phyloP scores from a whole-genome alignment of 2,329 filamentous ascomycete species.

The Botrytis galanthina region DNA sequence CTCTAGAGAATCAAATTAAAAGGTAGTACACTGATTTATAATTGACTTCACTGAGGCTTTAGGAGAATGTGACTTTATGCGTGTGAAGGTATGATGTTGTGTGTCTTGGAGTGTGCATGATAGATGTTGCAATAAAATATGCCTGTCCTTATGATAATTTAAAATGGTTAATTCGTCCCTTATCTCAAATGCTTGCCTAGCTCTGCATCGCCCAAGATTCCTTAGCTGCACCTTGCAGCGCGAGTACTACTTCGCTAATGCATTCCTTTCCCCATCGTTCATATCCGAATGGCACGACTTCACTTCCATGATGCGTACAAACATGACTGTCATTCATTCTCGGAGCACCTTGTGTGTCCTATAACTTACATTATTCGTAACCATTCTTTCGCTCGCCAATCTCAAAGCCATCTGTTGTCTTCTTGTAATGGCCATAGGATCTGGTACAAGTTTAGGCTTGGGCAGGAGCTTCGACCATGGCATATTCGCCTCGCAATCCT shows the following conservation, averaged over 20 bases:
- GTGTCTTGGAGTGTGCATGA: not conserved
- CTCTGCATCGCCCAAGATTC: not conserved
- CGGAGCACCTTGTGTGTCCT: not conserved
- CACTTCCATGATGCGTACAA: not conserved
- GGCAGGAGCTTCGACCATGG: slow-evolving; percentile 2
- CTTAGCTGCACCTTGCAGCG: not conserved
- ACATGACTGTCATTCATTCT: not conserved
- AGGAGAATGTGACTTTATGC: not conserved
- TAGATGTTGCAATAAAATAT: not conserved
- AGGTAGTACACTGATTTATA: slow-evolving; percentile 27
- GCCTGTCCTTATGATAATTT: not conserved
- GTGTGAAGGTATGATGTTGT: not conserved
- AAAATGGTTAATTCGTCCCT: not conserved
- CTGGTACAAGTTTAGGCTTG: not conserved
- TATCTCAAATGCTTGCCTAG: not conserved
- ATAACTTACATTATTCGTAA: not conserved
- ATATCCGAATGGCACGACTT: not conserved
- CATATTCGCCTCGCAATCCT: not conserved
- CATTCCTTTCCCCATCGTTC: not conserved
- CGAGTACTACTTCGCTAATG: not conserved
- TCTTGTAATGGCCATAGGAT: not conserved
- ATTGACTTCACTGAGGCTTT: not conserved
- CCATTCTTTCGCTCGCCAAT: not conserved
- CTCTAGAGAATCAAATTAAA: slow-evolving; percentile 27
- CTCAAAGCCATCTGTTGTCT: not conserved